Percentiles rank a stretch among this genome's conserved stretches.
Evolutionary conservation across 257 asterid genomes (phyloP).

Genomic region (Solanum dulcamara): DNA sequence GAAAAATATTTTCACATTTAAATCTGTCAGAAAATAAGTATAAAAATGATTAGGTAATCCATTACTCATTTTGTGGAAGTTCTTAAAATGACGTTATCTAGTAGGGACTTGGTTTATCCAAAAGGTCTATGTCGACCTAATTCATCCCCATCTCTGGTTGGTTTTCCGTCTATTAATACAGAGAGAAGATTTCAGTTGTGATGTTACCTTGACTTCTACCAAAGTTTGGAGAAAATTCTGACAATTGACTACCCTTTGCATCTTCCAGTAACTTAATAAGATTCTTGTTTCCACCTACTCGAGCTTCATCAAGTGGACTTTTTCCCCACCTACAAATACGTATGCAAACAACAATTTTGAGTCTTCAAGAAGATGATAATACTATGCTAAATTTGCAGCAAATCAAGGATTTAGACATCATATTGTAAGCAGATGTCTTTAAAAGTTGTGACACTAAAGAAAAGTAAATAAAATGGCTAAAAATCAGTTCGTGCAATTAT

Average conservation of each 20-base stretch:
- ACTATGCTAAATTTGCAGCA: background rate
- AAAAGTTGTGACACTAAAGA: background rate
- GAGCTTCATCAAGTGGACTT: slow-evolving; percentile 65
- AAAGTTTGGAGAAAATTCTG: background rate
- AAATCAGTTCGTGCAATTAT: background rate
- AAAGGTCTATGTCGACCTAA: background rate
- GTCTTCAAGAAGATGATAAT: background rate
- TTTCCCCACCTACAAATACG: slow-evolving; percentile 48
- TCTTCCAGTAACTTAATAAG: slow-evolving; percentile 49
- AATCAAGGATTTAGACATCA: background rate
- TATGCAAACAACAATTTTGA: background rate
- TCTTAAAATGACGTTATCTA: background rate
- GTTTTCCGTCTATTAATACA: background rate
- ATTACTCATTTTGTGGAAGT: background rate
- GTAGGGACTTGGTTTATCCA: background rate
- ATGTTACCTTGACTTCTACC: slow-evolving; percentile 7
- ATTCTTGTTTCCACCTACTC: slow-evolving; percentile 34
- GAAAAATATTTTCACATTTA: background rate
- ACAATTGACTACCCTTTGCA: slow-evolving; percentile 28
- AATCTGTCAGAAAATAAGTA: background rate
- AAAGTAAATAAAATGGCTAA: background rate
- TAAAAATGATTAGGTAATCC: background rate
- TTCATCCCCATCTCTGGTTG: background rate
- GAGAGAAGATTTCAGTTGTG: background rate
- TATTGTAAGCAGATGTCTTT: background rate